Conservation (phyloP, 805 yeast genomes). For the Candida rishiriensis region DNA sequence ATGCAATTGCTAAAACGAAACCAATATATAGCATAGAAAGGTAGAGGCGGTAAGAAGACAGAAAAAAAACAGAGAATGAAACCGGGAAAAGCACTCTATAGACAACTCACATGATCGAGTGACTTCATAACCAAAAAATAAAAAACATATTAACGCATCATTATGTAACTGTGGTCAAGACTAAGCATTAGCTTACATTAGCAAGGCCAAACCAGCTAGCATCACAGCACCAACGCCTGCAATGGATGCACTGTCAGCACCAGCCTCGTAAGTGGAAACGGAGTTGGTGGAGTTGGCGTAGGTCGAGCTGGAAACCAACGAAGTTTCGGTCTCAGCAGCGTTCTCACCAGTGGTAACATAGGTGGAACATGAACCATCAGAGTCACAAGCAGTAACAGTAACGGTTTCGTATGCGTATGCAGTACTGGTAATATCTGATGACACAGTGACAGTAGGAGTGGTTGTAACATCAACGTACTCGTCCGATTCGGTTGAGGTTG, state of each 20-base stretch:
- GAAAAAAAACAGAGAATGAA: no score
- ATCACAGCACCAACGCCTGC: background rate
- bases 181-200: no score
- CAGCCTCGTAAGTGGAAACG: background rate
- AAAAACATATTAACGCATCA: no score
- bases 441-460: slow-evolving; percentile 38
- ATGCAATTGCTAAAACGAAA: no score
- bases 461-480: slow-evolving; percentile 17
- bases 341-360: background rate
- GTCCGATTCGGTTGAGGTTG: slow-evolving; percentile 15
- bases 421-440: slow-evolving; percentile 37
- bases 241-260: background rate
- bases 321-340: background rate
- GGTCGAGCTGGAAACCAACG: background rate
- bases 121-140: no score
- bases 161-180: no score
- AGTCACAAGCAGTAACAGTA: slow-evolving; percentile 11
- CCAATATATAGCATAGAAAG: no score
- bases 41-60: no score
- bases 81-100: no score
- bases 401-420: slow-evolving; percentile 24
- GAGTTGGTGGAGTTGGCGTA: background rate
- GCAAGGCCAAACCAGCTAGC: background rate
- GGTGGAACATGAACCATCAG: slow-evolving; percentile 7
- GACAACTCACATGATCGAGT: no score